Conservation (phyloP, 257 asterid species). For the Schizonepeta tenuifolia region DNA sequence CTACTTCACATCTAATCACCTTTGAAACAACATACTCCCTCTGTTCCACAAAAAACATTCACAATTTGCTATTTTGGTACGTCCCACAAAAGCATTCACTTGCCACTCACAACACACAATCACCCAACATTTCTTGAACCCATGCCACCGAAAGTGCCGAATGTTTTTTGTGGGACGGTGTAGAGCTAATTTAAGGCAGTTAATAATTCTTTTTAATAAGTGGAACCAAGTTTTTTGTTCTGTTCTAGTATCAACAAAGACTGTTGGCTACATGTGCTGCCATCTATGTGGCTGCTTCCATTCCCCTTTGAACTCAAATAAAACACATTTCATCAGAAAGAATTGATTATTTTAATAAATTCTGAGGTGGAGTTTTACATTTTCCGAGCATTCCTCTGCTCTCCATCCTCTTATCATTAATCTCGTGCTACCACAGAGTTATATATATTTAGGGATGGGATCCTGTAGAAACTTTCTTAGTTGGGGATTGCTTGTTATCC, state of each 20-base stretch:
- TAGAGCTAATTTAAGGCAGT: too few species aligned
- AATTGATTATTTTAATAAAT: neutral
- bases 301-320: neutral
- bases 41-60: too few species aligned
- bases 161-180: too few species aligned
- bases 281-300: neutral
- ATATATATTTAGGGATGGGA: neutral
- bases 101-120: too few species aligned
- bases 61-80: too few species aligned
- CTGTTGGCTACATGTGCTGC: neutral
- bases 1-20: neutral
- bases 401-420: neutral
- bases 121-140: too few species aligned
- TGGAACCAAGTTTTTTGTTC: too few species aligned
- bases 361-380: neutral
- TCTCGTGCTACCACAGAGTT: neutral
- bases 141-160: too few species aligned
- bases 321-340: neutral
- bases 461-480: neutral
- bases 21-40: neutral
- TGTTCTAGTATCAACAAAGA: neutral
- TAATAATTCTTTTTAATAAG: too few species aligned
- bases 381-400: neutral
- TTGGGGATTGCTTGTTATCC: slow-evolving; percentile 9
- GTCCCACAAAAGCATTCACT: too few species aligned